These are phyloP conservation scores for Ustilago shanxiensis DNA, from an alignment of 1,284 basidiomycete species.

Conservation along the genomic window DNA sequence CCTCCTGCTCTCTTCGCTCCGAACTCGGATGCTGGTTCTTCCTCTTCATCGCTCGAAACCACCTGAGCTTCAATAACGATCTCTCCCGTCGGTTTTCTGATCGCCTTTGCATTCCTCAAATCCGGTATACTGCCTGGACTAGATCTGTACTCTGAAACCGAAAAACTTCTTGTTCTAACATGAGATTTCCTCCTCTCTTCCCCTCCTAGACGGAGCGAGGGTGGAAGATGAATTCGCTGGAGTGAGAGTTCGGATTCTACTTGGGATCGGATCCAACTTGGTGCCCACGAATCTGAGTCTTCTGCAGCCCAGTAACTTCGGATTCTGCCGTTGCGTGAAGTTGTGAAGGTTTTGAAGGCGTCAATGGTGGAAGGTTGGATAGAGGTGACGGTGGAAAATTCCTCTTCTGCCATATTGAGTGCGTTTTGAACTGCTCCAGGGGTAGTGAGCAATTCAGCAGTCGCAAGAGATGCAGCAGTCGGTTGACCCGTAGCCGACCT, in stretches of 20 bases:
- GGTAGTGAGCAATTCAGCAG: constrained; percentile 48
- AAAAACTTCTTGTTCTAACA: constrained; percentile 38
- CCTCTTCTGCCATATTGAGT: constrained; percentile 55
- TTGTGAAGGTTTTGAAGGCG: constrained; percentile 18
- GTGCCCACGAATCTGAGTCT: constrained; percentile 49
- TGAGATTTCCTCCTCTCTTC: constrained; percentile 1
- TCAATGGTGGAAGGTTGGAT: constrained; percentile 26
- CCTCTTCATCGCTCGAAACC: constrained; percentile 21
- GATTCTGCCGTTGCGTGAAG: not conserved
- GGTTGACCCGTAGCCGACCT: constrained; percentile 42
- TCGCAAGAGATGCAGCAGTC: constrained; percentile 28
- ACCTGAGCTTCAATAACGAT: constrained; percentile 51
- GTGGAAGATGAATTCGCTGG: constrained; percentile 30
- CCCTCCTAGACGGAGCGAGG: not conserved
- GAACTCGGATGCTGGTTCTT: not conserved
- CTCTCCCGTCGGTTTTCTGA: constrained; percentile 40
- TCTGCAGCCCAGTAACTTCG: constrained; percentile 30
- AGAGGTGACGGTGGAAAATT: constrained; percentile 44
- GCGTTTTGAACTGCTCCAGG: constrained; percentile 46
- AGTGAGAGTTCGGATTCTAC: constrained; percentile 33
- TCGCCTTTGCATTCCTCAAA: constrained; percentile 37
- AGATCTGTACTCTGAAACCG: constrained; percentile 36
- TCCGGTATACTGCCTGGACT: constrained; percentile 24
- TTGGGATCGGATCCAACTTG: constrained; percentile 48
- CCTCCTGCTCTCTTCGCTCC: not conserved